Evolutionary conservation across 1,284 basidiomycete species (phyloP).

Genomic region (Cutaneotrichosporon sp.): DNA sequence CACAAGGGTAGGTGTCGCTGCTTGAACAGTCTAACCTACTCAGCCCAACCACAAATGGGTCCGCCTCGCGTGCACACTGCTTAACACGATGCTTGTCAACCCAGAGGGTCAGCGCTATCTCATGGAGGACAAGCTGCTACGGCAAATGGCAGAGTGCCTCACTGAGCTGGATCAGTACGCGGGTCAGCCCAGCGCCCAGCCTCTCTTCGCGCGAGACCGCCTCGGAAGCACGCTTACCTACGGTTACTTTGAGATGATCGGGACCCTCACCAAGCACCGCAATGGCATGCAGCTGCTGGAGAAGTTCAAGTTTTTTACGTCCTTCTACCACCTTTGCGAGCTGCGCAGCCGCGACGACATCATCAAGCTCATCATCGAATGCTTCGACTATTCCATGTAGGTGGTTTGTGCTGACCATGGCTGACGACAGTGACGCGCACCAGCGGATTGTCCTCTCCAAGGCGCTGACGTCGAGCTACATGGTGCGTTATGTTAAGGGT

Average conservation of each 20-base stretch:
- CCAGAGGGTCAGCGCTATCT: slow-evolving; percentile 80
- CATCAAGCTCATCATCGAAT: slow-evolving; percentile 82
- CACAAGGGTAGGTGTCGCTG: slow-evolving; percentile 59
- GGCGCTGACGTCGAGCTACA: slow-evolving; percentile 84
- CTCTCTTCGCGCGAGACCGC: slow-evolving; percentile 78
- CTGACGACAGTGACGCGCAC: slow-evolving; percentile 70
- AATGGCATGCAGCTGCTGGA: slow-evolving; percentile 91
- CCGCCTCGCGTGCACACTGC: slow-evolving; percentile 70
- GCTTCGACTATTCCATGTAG: slow-evolving; percentile 82
- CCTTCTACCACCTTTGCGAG: slow-evolving; percentile 90
- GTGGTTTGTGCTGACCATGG: not conserved
- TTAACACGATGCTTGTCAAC: slow-evolving; percentile 77
- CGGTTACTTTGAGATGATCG: slow-evolving; percentile 96
- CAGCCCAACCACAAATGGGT: slow-evolving; percentile 77
- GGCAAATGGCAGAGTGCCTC: slow-evolving; percentile 80
- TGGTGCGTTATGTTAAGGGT: slow-evolving; percentile 51
- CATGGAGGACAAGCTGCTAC: slow-evolving; percentile 77
- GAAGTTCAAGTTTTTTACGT: slow-evolving; percentile 87
- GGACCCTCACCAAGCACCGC: slow-evolving; percentile 74
- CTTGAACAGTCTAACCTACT: not conserved
- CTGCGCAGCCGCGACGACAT: slow-evolving; percentile 85
- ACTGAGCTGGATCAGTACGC: slow-evolving; percentile 76
- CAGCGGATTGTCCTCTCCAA: slow-evolving; percentile 86
- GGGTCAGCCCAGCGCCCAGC: slow-evolving; percentile 53
- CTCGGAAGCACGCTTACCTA: slow-evolving; percentile 77